A percentile compares a stretch with the other conserved stretches of the same genome.
phyloP scores from a whole-genome alignment of 306 rosid genomes.

The Castanea sativa region DNA sequence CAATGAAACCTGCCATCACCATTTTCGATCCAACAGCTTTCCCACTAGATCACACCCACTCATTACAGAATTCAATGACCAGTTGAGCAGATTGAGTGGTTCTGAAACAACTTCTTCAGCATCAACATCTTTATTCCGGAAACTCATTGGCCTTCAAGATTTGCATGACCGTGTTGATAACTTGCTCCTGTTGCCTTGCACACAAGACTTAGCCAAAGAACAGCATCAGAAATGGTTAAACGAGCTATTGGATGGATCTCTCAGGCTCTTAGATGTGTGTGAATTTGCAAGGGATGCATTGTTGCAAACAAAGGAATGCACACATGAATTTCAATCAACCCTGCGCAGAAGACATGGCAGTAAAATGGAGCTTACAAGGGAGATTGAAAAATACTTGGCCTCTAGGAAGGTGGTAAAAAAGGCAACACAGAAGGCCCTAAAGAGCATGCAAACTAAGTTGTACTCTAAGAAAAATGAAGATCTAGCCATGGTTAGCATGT shows the following conservation, averaged over 20 bases:
- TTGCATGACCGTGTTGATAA: slow-evolving; percentile 14
- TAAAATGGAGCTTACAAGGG: slow-evolving; percentile 1
- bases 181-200: slow-evolving; percentile 7
- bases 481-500: slow-evolving; percentile 6
- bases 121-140: slow-evolving; percentile 13
- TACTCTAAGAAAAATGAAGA: slow-evolving; percentile 4
- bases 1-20: slow-evolving; percentile 4
- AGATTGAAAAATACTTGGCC: slow-evolving; percentile 22
- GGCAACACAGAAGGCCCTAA: slow-evolving; percentile 24
- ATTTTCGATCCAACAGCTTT: slow-evolving; percentile 23
- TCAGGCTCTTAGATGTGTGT: slow-evolving; percentile 22
- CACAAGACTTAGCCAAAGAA: not conserved
- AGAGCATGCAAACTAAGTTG: slow-evolving; percentile 10
- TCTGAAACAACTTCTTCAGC: slow-evolving; percentile 15
- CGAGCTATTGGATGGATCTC: slow-evolving; percentile 14
- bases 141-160: slow-evolving; percentile 14
- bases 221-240: not conserved
- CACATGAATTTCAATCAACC: slow-evolving; percentile 11
- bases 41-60: slow-evolving; percentile 26
- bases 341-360: slow-evolving; percentile 6
- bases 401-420: slow-evolving; percentile 34
- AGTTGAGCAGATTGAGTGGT: slow-evolving; percentile 18
- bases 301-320: slow-evolving; percentile 20
- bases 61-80: slow-evolving; percentile 9
- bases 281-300: slow-evolving; percentile 19